phyloP scores from a whole-genome alignment of 352 stramenopile species.

The Salisapilia sapeloensis region DNA sequence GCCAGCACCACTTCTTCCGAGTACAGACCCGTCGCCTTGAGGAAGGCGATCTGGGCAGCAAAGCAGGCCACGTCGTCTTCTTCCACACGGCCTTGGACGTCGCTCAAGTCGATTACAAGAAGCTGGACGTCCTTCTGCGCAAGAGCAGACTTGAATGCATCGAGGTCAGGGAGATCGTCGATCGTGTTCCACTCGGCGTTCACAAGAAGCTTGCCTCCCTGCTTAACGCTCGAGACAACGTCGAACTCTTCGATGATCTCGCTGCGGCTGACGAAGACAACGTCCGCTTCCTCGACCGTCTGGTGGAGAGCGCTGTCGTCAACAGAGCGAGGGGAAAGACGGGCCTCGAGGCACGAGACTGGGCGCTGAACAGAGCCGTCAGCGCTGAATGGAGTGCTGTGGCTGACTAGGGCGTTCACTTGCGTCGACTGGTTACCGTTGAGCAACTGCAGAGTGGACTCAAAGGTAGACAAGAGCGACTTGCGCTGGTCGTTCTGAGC shows the following conservation, averaged over 20 bases:
- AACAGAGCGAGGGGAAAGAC: slow-evolving; percentile 14
- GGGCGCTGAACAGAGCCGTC: slow-evolving; percentile 6
- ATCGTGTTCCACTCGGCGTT: slow-evolving; percentile 40
- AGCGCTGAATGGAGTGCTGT: slow-evolving; percentile 15
- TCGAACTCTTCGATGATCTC: slow-evolving; percentile 33
- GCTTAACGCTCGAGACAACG: slow-evolving; percentile 29
- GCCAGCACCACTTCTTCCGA: slow-evolving; percentile 39
- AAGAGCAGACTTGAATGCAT: slow-evolving; percentile 30
- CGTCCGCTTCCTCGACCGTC: slow-evolving; percentile 31
- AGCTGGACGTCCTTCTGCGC: slow-evolving; percentile 27
- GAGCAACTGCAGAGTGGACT: slow-evolving; percentile 23
- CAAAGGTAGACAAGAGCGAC: slow-evolving; percentile 13
- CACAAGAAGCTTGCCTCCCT: slow-evolving; percentile 31
- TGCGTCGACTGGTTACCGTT: slow-evolving; percentile 49
- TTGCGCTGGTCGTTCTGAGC: slow-evolving; percentile 13
- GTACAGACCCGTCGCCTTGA: slow-evolving; percentile 33
- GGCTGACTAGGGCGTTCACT: slow-evolving; percentile 34
- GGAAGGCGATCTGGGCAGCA: slow-evolving; percentile 34
- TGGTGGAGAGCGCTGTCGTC: slow-evolving; percentile 23
- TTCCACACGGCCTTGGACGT: slow-evolving; percentile 32
- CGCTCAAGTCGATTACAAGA: slow-evolving; percentile 27
- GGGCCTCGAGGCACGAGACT: slow-evolving; percentile 33
- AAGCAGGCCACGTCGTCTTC: slow-evolving; percentile 27
- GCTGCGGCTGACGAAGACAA: slow-evolving; percentile 29
- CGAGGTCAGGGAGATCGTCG: slow-evolving; percentile 36